Evolutionary conservation across 768 basidiomycete species (phyloP), one percentile per base, ranked within the genome.

Genomic region (Sporobolomyces phaffii): DNA sequence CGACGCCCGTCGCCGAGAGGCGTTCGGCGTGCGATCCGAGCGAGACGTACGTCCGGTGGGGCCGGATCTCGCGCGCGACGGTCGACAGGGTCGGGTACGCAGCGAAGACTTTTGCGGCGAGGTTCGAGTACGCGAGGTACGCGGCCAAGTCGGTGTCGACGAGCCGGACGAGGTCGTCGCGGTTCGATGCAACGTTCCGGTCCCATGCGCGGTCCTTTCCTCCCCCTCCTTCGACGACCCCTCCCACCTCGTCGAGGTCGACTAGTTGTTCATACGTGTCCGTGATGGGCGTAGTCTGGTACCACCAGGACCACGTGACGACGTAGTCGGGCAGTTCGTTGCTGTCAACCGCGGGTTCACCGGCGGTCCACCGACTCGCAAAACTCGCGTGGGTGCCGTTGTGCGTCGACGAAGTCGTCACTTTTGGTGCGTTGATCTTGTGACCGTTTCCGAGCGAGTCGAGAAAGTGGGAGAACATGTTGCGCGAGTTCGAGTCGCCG

Each of bases 401-500:
- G 61, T 70, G 69, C 38, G 64, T 66, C 26, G 48, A 14, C 43
- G 69, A 70, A 31, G 53, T 52, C 15, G n/a, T 6, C 13, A 62
- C 38, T 15, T 48, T 45, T 17, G 50, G 26, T 18, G 61, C 67
- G 43, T 29, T 56, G 38, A 51, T 15, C 36, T 52, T 52, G 38
- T 33, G 36, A 14, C 62, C 62, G 49, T 24, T 26, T 2, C 70
- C 70, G 49, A 71, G 36, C 3, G 62, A 47, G 22, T 33, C 18
- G 26, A 40, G 44, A n/a, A 71, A 36, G 20, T 51, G 65, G 3
- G 33, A 44, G 59, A 41, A 43, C 41, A 64, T 53, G 65, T 67
- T 71, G 28, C 70, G 70, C 26, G 62, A 44, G 44, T 71, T 71
- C 22, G 70, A 72, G 31, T 72, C 70, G 34, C 70, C 70, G 62